These are phyloP conservation scores for Gymnopus androsaceus DNA, from an alignment of 1,284 basidiomycete genomes.

Conservation along the genomic window DNA sequence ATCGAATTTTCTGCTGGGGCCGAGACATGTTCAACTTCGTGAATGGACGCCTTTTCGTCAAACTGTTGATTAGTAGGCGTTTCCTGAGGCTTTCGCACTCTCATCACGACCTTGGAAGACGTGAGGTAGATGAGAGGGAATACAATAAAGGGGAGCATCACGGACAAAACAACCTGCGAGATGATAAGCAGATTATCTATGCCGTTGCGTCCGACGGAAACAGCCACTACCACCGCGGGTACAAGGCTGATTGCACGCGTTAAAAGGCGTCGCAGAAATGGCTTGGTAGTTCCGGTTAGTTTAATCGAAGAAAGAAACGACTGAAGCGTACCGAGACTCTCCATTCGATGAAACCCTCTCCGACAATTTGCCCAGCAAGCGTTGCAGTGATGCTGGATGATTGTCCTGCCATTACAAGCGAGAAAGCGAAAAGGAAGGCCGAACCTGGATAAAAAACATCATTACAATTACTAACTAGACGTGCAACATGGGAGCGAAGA, in stretches of 20 bases:
- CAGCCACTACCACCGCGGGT: slow-evolving; percentile 84
- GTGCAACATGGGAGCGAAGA: neutral
- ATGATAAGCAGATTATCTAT: slow-evolving; percentile 83
- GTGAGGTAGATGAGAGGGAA: slow-evolving; percentile 72
- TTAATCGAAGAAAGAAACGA: slow-evolving; percentile 6
- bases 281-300: slow-evolving; percentile 37
- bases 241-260: slow-evolving; percentile 85
- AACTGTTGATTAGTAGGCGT: neutral
- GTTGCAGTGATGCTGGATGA: slow-evolving; percentile 84
- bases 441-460: slow-evolving; percentile 44
- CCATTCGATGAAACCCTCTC: slow-evolving; percentile 87
- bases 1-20: neutral
- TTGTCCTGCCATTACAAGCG: slow-evolving; percentile 77
- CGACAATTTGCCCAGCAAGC: slow-evolving; percentile 80
- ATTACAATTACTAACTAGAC: neutral
- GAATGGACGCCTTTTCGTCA: neutral
- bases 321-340: slow-evolving; percentile 58
- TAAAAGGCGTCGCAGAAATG: slow-evolving; percentile 69
- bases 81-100: slow-evolving; percentile 25
- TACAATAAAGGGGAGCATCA: slow-evolving; percentile 87
- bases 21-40: neutral
- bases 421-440: slow-evolving; percentile 76
- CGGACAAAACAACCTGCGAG: slow-evolving; percentile 85
- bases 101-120: slow-evolving; percentile 59
- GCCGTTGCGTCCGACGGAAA: slow-evolving; percentile 73